Base-by-base conservation (phyloP, 257 asterid genomes). In the Penstemon eatonii region DNA sequence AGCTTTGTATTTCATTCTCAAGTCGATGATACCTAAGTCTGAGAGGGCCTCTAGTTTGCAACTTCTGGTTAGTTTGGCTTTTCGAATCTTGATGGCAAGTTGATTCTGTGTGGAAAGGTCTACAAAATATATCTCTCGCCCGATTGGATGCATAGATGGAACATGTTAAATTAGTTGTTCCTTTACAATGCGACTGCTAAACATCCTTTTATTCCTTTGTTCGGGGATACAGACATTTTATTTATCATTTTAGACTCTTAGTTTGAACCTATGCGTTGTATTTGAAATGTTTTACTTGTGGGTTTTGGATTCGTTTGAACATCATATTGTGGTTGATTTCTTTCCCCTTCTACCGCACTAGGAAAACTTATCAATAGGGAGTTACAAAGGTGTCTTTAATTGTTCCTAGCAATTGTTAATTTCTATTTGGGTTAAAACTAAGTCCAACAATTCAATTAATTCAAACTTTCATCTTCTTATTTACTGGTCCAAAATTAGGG, bases 1-100 rank as follows among this genome's bases (percentile, higher is more conserved):
- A 91, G 97, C 82, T 91, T 91, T 42, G 92, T 91, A 13, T 91
- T 91, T 81, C 91, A 91, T 74, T 88, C 97, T 18, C 91, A 86
- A 80, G 97, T 88, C 12, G 92, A 85, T 45, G 97, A 90, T 67
- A 75, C 87, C 65, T 90, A 76, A 78, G 71, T 52, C 13, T 5
- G 53, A 25, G 42, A 46, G 2, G 41, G 8, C 60, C 63, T 58
- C 33, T 25, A 3, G 68, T 36, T 25, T 59, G 36, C 65, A 63
- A 66, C 49, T 51, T 37, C 12, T 12, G 13, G 56, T 47, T 51
- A 11, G 50, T 41, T 47, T 9, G 68, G 73, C 46, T 33, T 62
- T 58, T 56, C 47, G 5, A 53, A 53, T 10, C 60, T 19, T 15
- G 71, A 47, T 40, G 43, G 66, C 53, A 39, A 18, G 50, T 5